Evolutionary conservation across 768 basidiomycete species (phyloP), one percentile per base, ranked within the genome.

Genomic region (Mycena galericulata): DNA sequence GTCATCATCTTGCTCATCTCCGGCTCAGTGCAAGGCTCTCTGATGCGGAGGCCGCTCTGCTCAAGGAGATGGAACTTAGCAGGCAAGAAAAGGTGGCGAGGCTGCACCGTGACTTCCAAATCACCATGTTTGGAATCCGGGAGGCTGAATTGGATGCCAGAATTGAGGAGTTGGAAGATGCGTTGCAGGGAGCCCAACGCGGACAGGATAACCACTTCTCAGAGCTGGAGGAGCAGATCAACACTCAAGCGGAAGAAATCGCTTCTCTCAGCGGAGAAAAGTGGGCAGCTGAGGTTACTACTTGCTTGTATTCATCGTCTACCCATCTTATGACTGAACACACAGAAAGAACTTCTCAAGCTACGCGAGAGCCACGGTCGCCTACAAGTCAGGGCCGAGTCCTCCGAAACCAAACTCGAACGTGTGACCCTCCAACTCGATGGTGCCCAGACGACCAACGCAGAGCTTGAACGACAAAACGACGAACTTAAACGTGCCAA

Each of bases 1-100:
- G 84, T 40, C 89, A 92, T 76, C 87, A 88, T 5, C 86, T 92
- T 66, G 87, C 87, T n/a, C 88, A 92, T 72, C 84, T 89, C 56
- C 83, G 85, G 53, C 82, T 88, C 30, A 82, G 82, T 18, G 81
- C 86, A 27, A 84, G 86, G 32, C 75, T 92, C 50, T 87, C 91
- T 70, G 81, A 81, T 56, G 89, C 88, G 73, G 85, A 86, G 57
- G 72, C 79, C 45, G 79, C 80, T n/a, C 78, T 86, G 10, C 76
- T 90, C 41, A 85, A 84, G 55, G 87, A 88, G 76, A 86, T 85
- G 78, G 88, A 89, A 49, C 76, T 79, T 18, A 77, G 83, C 50
- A 81, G 91, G 69, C 78, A 78, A 68, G 91, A 92, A 79, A 89
- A 87, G 59, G 72, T 92, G 36, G 82, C 86, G 56, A 78, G 86